Evolutionary conservation across 805 yeast species (phyloP), one percentile per base, ranked within the genome.

Genomic region (Zygosaccharomyces siamensis): DNA sequence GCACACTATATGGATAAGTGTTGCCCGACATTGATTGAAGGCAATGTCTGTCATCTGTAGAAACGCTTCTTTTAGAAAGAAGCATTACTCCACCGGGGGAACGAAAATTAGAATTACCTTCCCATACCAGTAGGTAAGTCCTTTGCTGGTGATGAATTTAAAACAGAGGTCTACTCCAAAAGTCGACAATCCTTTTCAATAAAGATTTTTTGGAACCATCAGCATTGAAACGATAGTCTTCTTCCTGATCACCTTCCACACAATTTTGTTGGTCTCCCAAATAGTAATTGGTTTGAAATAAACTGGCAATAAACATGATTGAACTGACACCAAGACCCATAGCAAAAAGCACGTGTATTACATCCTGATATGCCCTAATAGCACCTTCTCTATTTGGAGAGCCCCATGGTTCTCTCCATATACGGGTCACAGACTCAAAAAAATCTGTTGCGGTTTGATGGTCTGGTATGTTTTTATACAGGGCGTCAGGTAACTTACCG

Each of bases 231-330:
- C 49, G 47, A 28, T 48, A 50, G 48, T 45, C 54, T 32, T 53
- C 46, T 12, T 39, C 39, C 18, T 50, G 56, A 7, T 56, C 54
- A 32, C 56, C 62, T 51, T 68, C 71, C 47, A 68, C 58, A 27
- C 68, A 67, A 53, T 70, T 71, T 20, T 70, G 72, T 14, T 58
- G 51, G 39, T 70, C 69, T 40, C 72, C 72, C 43, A 70, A 53
- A 50, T 63, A 67, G 55, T 49, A 69, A 50, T 68, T 63, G 36
- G 63, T 63, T 53, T 70, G 73, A 56, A 66, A 66, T 20, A 64
- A 58, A 6, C 66, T 53, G 11, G 54, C 61, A 45, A 68, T 46
- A n/a, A 70, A 58, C 43, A 68, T 57, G 39, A 70, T 59, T 43
- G 57, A 48, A 26, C 63, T 58, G 30, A 69, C 54, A 16, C 68